Evolutionary conservation across 1,284 basidiomycete species (phyloP).

Genomic region (Apiotrichum gamsii): DNA sequence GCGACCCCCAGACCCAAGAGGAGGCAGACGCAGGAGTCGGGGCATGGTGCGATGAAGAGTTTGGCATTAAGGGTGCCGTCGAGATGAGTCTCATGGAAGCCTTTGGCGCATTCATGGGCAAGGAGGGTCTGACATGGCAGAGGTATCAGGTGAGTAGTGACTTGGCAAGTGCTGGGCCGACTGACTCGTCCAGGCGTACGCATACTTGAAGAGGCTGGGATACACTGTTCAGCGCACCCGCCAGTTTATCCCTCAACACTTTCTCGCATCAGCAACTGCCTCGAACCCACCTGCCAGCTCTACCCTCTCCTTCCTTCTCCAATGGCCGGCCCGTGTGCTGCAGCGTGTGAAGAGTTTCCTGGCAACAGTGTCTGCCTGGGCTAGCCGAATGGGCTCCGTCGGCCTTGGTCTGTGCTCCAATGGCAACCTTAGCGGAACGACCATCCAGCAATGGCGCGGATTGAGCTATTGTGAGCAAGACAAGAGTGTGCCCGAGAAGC

Average conservation of each 20-base stretch:
- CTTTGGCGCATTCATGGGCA: constrained; percentile 73
- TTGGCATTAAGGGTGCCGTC: constrained; percentile 74
- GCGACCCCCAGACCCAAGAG: constrained; percentile 17
- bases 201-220: constrained; percentile 84
- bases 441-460: constrained; percentile 19
- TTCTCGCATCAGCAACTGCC: no score
- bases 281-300: no score
- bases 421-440: constrained; percentile 8
- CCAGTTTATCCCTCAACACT: constrained; percentile 38
- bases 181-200: constrained; percentile 63
- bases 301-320: not conserved
- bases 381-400: not conserved
- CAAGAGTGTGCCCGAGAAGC: no score
- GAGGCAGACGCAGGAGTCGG: constrained; percentile 22
- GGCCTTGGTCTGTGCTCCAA: no score
- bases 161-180: no score
- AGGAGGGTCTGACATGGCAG: constrained; percentile 69
- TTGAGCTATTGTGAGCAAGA: constrained; percentile 30
- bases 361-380: not conserved
- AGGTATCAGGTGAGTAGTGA: constrained; percentile 65
- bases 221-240: constrained; percentile 69
- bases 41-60: constrained; percentile 48
- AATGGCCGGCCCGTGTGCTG: not conserved
- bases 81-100: constrained; percentile 92
- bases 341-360: no score